Evolutionary conservation across 257 asterid genomes (phyloP).

Genomic region (Vinca minor): DNA sequence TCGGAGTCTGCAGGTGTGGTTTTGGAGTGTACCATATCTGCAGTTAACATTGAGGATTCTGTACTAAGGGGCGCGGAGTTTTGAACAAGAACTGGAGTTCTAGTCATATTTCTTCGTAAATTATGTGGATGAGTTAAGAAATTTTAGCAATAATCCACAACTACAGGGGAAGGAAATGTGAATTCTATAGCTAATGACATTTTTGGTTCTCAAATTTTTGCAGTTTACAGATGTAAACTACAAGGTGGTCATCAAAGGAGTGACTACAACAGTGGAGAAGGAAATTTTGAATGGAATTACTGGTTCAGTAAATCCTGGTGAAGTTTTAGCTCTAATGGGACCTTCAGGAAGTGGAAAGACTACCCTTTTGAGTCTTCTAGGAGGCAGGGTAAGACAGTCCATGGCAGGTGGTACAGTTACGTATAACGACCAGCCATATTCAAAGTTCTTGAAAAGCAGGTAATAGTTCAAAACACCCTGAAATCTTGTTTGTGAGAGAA

Average conservation of each 20-base stretch:
- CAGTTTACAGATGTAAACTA: conserved; percentile 84
- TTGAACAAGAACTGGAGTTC: background rate
- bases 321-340: conserved; percentile 92
- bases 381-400: conserved; percentile 60
- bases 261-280: conserved; percentile 62
- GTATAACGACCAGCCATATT: conserved; percentile 69
- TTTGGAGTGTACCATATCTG: conserved; percentile 1
- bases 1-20: conserved; percentile 1
- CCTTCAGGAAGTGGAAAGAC: conserved; percentile 99
- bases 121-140: background rate
- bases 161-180: background rate
- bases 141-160: background rate
- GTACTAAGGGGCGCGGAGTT: conserved; percentile 4
- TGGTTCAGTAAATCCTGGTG: conserved; percentile 86
- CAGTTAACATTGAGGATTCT: conserved; percentile 4
- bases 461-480: conserved; percentile 15
- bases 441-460: conserved; percentile 83
- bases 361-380: conserved; percentile 66
- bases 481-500: no score
- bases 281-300: conserved; percentile 67
- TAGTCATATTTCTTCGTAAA: background rate
- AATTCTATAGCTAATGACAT: background rate
- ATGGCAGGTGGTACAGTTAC: conserved; percentile 54
- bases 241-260: conserved; percentile 68
- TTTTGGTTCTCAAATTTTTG: conserved; percentile 19